Conservation (phyloP, 768 basidiomycete genomes). For the Guyanaporus albipodus region DNA sequence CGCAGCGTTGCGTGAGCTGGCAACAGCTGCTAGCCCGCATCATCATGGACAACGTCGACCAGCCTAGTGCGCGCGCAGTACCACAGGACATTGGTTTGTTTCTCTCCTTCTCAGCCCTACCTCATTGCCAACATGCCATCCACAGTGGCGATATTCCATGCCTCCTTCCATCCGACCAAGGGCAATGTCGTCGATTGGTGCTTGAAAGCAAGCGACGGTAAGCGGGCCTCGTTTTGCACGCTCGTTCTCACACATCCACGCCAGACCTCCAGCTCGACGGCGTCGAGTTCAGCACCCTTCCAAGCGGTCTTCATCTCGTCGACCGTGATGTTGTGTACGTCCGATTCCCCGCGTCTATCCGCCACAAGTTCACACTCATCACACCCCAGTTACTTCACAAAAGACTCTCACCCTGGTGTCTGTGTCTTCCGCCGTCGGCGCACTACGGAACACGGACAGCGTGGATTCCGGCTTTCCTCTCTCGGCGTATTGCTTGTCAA, state of each 20-base stretch:
- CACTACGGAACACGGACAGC: slow-evolving; percentile 67
- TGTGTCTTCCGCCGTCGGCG: slow-evolving; percentile 68
- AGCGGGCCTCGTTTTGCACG: slow-evolving; percentile 9
- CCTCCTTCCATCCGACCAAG: slow-evolving; percentile 79
- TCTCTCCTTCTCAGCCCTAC: background rate
- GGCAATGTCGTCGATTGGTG: slow-evolving; percentile 82
- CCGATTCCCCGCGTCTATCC: background rate
- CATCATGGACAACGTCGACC: slow-evolving; percentile 30
- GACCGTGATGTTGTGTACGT: slow-evolving; percentile 77
- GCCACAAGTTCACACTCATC: slow-evolving; percentile 8
- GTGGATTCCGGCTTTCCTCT: slow-evolving; percentile 77
- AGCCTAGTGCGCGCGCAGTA: slow-evolving; percentile 27
- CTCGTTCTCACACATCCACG: background rate
- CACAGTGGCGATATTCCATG: slow-evolving; percentile 77
- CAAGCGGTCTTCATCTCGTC: slow-evolving; percentile 77
- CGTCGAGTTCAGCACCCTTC: slow-evolving; percentile 78
- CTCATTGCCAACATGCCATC: background rate
- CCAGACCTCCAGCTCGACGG: slow-evolving; percentile 63
- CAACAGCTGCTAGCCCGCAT: slow-evolving; percentile 18
- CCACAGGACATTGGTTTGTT: slow-evolving; percentile 55
- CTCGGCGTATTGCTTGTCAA: slow-evolving; percentile 69
- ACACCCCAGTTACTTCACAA: slow-evolving; percentile 63
- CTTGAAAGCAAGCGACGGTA: slow-evolving; percentile 65
- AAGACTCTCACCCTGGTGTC: slow-evolving; percentile 64
- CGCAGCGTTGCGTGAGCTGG: slow-evolving; percentile 22